phyloP scores from a whole-genome alignment of 495 filamentous ascomycete genomes.

The Penicillium verhagenii region DNA sequence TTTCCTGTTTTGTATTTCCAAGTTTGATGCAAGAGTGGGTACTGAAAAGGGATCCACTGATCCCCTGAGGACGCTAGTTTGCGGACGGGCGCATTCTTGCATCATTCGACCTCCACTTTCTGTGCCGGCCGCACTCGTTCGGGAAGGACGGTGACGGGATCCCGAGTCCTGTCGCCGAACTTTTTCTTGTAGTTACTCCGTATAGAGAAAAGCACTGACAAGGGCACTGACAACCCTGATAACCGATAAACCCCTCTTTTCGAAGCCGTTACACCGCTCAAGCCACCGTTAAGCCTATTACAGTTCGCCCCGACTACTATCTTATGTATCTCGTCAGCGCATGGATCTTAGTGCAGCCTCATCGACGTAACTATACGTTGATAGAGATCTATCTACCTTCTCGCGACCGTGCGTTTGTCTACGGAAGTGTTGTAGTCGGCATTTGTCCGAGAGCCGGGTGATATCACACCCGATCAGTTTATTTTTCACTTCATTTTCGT shows the following conservation, averaged over 20 bases:
- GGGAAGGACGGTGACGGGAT: conserved; percentile 19
- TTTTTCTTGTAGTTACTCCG: neutral
- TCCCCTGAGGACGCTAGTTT: conserved; percentile 6
- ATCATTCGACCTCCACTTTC: conserved; percentile 9
- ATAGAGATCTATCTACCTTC: neutral
- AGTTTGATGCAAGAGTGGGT: conserved; percentile 5
- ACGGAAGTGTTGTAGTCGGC: no score
- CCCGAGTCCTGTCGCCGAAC: conserved; percentile 12
- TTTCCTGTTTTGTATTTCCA: neutral
- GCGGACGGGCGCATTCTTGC: conserved; percentile 16
- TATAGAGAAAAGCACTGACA: no score
- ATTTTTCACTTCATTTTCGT: neutral
- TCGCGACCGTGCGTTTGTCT: neutral
- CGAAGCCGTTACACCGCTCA: neutral
- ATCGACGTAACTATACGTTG: neutral
- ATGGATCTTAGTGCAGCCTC: neutral
- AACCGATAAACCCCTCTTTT: neutral
- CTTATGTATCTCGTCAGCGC: neutral
- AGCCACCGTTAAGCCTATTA: neutral
- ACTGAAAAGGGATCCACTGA: conserved; percentile 5
- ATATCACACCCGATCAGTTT: neutral
- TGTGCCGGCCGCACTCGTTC: conserved; percentile 3
- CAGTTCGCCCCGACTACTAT: neutral
- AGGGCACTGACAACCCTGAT: no score
- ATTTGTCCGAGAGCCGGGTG: neutral